These are phyloP conservation scores for Pyrenophora seminiperda DNA, from an alignment of 2,329 filamentous ascomycete species.

Conservation along the genomic window DNA sequence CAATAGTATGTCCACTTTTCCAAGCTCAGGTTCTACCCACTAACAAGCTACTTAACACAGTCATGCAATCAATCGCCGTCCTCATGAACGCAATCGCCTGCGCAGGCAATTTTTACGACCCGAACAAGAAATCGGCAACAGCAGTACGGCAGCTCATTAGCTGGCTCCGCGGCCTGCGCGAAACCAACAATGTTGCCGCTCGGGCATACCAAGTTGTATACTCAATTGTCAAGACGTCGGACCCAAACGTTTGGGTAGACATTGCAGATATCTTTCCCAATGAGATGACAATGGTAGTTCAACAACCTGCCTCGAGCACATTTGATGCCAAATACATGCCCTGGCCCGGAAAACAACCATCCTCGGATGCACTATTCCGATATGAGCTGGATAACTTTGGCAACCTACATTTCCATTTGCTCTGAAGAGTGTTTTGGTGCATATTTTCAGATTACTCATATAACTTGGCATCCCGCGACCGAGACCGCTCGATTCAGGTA, in stretches of 20 bases:
- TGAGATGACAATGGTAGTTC: neutral
- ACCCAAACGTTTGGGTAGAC: conserved; percentile 7
- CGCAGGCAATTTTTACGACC: conserved; percentile 6
- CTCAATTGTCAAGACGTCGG: conserved; percentile 10
- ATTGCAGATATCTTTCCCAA: conserved; percentile 8
- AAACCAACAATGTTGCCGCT: conserved; percentile 24
- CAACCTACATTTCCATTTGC: neutral
- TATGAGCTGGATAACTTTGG: conserved; percentile 7
- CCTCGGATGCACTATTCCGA: neutral
- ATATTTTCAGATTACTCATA: no score
- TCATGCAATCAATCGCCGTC: conserved; percentile 46
- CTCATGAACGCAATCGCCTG: conserved; percentile 44
- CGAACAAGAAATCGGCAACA: neutral
- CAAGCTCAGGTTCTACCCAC: neutral
- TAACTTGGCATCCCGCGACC: no score
- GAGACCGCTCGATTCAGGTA: no score
- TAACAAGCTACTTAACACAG: neutral
- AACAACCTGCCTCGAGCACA: neutral
- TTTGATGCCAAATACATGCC: conserved; percentile 4
- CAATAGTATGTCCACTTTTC: conserved; percentile 9
- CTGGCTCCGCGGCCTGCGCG: conserved; percentile 35
- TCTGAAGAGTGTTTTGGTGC: neutral
- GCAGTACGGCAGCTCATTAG: conserved; percentile 24
- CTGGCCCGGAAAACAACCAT: conserved; percentile 4
- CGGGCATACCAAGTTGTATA: conserved; percentile 29